Evolutionary conservation across 805 yeast species (phyloP), one percentile per base, ranked within the genome.

Genomic region (Scheffersomyces ergatensis): DNA sequence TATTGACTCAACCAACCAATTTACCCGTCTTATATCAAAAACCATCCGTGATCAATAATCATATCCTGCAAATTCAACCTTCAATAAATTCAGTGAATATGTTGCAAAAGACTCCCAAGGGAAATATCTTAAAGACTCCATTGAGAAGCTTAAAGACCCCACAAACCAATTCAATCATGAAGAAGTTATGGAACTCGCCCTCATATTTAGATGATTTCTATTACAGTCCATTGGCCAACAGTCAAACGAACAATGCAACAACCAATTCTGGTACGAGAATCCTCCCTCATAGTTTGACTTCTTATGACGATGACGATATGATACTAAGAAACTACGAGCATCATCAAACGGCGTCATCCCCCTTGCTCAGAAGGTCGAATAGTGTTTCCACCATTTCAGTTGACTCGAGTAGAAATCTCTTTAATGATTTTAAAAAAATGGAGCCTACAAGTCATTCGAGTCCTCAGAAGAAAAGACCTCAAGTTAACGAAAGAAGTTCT

Each of bases 191-290:
- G 84, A 74, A 78, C 50, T 79, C 85, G 16, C 87, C 87, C 12
- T 72, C 82, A 2, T 80, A 78, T 51, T 63, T 81, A 42, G 87
- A 82, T 44, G 88, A 82, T 50, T 82, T 82, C 53, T 79, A 81
- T 49, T 74, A 80, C 31, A 77, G 83, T 17, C 65, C 65, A 6
- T 49, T 59, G 37, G 36, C 52, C 15, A 16, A 29, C 13, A 29
- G 15, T 29, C 32, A 29, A 14, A 5, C 32, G 4, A 15, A 15
- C 15, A 29, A 29, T 29, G 11, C 9, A 5, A 12, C 18, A 6
- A n/a, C 18, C 11, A 14, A 29, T 15, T 29, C 32, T 4, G 18
- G 18, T n/a, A 8, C 32, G 5, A n/a, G 32, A 29, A 47, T 47
- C 4, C 39, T 45, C 34, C 42, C 39, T 34, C 36, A 53, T 20